Evolutionary conservation across 2,329 filamentous ascomycete genomes (phyloP).

Genomic region (Ilyonectria destructans): DNA sequence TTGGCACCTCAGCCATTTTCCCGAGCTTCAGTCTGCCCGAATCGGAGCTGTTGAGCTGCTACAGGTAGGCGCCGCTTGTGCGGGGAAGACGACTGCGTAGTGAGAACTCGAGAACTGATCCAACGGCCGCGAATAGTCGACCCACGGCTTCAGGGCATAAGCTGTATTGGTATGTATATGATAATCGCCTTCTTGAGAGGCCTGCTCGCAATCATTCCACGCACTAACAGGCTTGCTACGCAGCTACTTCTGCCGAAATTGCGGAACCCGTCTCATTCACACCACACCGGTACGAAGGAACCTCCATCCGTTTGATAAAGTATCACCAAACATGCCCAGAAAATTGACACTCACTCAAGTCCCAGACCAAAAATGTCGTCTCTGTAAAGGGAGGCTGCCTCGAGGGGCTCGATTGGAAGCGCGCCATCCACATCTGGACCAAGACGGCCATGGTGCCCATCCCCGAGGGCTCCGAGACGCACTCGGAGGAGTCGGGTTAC

Average conservation of each 20-base stretch:
- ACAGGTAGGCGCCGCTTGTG: conserved; percentile 56
- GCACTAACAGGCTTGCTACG: conserved; percentile 21
- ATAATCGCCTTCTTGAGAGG: neutral
- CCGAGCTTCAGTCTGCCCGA: conserved; percentile 74
- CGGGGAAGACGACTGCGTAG: neutral
- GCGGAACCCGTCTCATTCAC: conserved; percentile 78
- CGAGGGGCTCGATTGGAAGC: conserved; percentile 73
- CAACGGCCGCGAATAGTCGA: conserved; percentile 59
- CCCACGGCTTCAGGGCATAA: conserved; percentile 70
- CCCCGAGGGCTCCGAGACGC: conserved; percentile 73
- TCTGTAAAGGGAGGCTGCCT: conserved; percentile 80
- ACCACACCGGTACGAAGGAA: conserved; percentile 65
- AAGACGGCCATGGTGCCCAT: conserved; percentile 79
- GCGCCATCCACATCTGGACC: conserved; percentile 78
- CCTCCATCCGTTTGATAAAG: conserved; percentile 2
- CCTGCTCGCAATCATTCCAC: neutral
- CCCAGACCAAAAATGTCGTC: conserved; percentile 71
- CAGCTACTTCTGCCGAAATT: conserved; percentile 78
- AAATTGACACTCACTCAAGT: conserved; percentile 35
- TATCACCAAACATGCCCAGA: neutral
- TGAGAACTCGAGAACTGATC: conserved; percentile 21
- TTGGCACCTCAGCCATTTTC: conserved; percentile 80
- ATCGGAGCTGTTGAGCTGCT: conserved; percentile 66
- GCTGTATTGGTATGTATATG: conserved; percentile 68
- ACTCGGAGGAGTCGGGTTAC: conserved; percentile 67